A percentile compares a stretch with the other conserved stretches of the same genome.
Conservation (phyloP, 768 basidiomycete species). For the Xerocomus spinulosus region DNA sequence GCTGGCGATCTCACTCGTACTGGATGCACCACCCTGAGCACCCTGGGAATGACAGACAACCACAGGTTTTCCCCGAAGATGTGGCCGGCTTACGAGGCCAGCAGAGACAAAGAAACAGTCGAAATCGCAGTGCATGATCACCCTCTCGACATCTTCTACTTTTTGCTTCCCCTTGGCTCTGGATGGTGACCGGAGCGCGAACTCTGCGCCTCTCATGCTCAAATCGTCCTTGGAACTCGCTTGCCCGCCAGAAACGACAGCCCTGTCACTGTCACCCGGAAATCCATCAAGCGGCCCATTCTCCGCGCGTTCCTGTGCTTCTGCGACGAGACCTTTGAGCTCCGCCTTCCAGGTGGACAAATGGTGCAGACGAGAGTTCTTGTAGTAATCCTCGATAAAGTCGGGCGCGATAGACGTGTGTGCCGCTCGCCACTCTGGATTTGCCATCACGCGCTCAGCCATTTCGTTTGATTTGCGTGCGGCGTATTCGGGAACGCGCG, state of each 20-base stretch:
- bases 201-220: constrained; percentile 51
- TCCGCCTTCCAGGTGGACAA: constrained; percentile 92
- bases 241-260: background rate
- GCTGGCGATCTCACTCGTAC: constrained; percentile 93
- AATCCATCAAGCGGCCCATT: constrained; percentile 18
- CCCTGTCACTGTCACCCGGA: background rate
- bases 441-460: constrained; percentile 75
- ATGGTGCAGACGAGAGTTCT: constrained; percentile 89
- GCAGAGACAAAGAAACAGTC: constrained; percentile 97
- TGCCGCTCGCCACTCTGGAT: constrained; percentile 79
- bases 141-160: constrained; percentile 46
- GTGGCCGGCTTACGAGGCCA: constrained; percentile 74
- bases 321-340: constrained; percentile 68
- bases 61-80: constrained; percentile 81
- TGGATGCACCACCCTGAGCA: constrained; percentile 60
- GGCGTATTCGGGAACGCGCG: constrained; percentile 61
- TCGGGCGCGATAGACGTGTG: constrained; percentile 84
- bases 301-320: constrained; percentile 74
- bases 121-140: constrained; percentile 93
- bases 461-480: constrained; percentile 61
- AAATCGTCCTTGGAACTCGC: constrained; percentile 22
- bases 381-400: constrained; percentile 82
- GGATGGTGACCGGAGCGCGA: constrained; percentile 46
- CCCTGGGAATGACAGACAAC: constrained; percentile 96
- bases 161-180: constrained; percentile 51